Conservation (phyloP, 257 asterid species). For the Solanum pennellii region DNA sequence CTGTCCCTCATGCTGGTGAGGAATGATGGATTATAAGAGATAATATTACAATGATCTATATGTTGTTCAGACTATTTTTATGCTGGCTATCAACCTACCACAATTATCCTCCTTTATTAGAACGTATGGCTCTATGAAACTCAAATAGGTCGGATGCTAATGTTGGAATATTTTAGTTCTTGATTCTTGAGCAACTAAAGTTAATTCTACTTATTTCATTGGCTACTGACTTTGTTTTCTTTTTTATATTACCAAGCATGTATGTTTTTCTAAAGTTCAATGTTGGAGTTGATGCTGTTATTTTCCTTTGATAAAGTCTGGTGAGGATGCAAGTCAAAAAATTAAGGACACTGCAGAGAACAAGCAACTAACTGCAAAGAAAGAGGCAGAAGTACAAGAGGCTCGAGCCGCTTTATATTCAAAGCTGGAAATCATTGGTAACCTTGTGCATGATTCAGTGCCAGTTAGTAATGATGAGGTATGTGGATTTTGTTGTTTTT, state of each 20-base stretch:
- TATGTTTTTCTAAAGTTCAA: not conserved
- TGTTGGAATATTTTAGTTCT: not conserved
- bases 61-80: not conserved
- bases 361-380: conserved; percentile 36
- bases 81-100: not conserved
- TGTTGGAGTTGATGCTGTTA: not conserved
- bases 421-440: conserved; percentile 56
- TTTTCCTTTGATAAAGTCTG: conserved; percentile 28
- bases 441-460: conserved; percentile 91
- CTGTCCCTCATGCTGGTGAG: not conserved
- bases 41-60: not conserved
- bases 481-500: not conserved
- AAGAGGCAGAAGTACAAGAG: conserved; percentile 74
- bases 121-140: not conserved
- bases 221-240: not conserved
- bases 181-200: not conserved
- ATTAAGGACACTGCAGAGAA: conserved; percentile 51
- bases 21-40: not conserved
- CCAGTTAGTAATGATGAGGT: conserved; percentile 82
- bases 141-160: not conserved
- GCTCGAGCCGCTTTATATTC: conserved; percentile 55
- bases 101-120: not conserved
- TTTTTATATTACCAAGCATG: not conserved
- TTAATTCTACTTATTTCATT: not conserved
- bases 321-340: conserved; percentile 45